phyloP scores from a whole-genome alignment of 2,329 filamentous ascomycete genomes.

The Pseudocercospora ulei region DNA sequence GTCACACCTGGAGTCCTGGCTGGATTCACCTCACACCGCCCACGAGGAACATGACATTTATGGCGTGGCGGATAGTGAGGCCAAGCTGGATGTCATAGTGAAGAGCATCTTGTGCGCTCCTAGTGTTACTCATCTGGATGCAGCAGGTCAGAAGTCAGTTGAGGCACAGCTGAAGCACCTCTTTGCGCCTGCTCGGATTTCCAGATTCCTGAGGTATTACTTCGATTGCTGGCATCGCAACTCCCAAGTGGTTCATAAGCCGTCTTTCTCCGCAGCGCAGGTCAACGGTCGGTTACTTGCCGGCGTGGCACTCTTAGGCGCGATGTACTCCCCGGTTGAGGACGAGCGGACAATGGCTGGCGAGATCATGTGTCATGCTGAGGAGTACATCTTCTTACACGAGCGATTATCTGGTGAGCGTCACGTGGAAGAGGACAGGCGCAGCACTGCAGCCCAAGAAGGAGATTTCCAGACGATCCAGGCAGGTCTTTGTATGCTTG shows the following conservation, averaged over 20 bases:
- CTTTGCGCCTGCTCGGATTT: slow-evolving; percentile 1
- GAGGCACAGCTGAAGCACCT: slow-evolving; percentile 6
- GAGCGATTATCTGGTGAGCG: background rate
- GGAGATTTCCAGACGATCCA: slow-evolving; percentile 7
- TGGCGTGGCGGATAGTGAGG: slow-evolving; percentile 3
- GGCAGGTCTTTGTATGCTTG: slow-evolving; percentile 9
- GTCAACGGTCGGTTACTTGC: slow-evolving; percentile 5
- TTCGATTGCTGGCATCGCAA: slow-evolving; percentile 14
- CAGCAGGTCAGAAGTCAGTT: background rate
- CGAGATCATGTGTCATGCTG: slow-evolving; percentile 9
- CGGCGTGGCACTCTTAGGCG: slow-evolving; percentile 9
- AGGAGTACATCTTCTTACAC: slow-evolving; percentile 9
- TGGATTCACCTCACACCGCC: background rate
- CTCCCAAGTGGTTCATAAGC: slow-evolving; percentile 8
- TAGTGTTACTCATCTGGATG: background rate
- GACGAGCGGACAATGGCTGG: slow-evolving; percentile 11
- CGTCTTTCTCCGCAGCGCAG: slow-evolving; percentile 6
- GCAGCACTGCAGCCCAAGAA: background rate
- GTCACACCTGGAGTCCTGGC: background rate
- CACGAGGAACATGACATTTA: slow-evolving; percentile 1
- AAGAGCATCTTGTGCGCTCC: background rate
- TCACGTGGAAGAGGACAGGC: background rate
- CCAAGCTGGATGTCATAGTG: slow-evolving; percentile 1
- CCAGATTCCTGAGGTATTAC: slow-evolving; percentile 9
- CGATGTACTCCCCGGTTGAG: slow-evolving; percentile 13